Percentiles rank a stretch among this genome's conserved stretches.
Conservation (phyloP, 2,329 filamentous ascomycete genomes). For the Exophiala aquamarina region DNA sequence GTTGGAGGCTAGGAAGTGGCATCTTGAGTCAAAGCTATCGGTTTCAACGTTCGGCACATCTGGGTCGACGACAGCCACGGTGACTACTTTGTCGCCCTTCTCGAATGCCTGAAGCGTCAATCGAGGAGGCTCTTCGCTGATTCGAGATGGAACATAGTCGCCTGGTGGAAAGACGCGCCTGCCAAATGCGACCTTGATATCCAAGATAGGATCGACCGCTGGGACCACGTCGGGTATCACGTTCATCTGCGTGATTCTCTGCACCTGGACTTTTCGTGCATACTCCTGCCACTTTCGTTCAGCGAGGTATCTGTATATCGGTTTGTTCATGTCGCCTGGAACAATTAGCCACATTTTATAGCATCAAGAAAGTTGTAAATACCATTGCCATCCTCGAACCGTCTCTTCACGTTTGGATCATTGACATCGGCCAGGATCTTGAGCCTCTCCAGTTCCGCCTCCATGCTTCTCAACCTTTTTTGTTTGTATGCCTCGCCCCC, state of each 20-base stretch:
- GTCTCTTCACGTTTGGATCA: conserved; percentile 88
- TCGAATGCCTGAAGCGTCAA: conserved; percentile 85
- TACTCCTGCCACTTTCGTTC: conserved; percentile 85
- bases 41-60: conserved; percentile 79
- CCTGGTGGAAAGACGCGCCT: conserved; percentile 70
- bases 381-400: conserved; percentile 90
- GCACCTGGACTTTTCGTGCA: conserved; percentile 73
- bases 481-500: conserved; percentile 68
- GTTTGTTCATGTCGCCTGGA: conserved; percentile 89
- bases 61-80: conserved; percentile 80
- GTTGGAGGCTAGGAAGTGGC: conserved; percentile 82
- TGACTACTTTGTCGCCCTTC: conserved; percentile 75
- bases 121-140: conserved; percentile 72
- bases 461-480: conserved; percentile 67
- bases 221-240: conserved; percentile 87
- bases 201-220: conserved; percentile 71
- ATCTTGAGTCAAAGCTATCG: conserved; percentile 76
- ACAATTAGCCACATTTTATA: conserved; percentile 24
- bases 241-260: conserved; percentile 83
- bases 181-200: conserved; percentile 80
- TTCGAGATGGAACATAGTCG: conserved; percentile 70
- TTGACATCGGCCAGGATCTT: conserved; percentile 94
- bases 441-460: conserved; percentile 69
- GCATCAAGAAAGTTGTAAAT: conserved; percentile 31
- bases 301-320: conserved; percentile 89